phyloP scores from a whole-genome alignment of 2,329 filamentous ascomycete species.

The Trichoderma sp. region DNA sequence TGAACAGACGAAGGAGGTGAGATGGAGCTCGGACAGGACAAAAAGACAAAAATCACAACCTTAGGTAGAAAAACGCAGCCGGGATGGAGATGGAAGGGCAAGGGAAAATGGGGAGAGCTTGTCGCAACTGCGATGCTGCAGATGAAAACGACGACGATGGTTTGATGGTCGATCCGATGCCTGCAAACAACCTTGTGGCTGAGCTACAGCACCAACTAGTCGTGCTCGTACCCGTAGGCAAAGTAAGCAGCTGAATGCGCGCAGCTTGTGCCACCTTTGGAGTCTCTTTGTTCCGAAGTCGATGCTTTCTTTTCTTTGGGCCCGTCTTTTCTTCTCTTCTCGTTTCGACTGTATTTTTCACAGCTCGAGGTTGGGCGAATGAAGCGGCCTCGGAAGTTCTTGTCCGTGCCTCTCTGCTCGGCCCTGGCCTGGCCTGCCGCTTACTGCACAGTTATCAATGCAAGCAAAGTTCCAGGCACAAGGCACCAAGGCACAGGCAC shows the following conservation, averaged over 20 bases:
- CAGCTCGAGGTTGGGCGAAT: not conserved
- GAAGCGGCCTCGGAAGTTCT: not conserved
- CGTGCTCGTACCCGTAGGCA: not conserved
- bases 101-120: not conserved
- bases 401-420: not conserved
- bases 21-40: not conserved
- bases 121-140: not conserved
- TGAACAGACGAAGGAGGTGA: not conserved
- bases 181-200: conserved; percentile 12
- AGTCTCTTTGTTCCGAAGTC: not conserved
- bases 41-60: not conserved
- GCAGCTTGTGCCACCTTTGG: not conserved
- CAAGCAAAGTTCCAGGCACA: not conserved
- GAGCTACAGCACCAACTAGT: not conserved
- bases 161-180: not conserved
- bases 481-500: not conserved
- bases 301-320: not conserved
- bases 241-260: not conserved
- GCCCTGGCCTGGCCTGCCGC: not conserved
- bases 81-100: not conserved
- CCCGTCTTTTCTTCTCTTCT: not conserved
- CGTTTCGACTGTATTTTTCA: conserved; percentile 24
- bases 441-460: not conserved
- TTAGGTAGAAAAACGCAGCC: not conserved
- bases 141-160: conserved; percentile 16